Evolutionary conservation across 441 rosid species (phyloP).

Genomic region (Viola pubescens): DNA sequence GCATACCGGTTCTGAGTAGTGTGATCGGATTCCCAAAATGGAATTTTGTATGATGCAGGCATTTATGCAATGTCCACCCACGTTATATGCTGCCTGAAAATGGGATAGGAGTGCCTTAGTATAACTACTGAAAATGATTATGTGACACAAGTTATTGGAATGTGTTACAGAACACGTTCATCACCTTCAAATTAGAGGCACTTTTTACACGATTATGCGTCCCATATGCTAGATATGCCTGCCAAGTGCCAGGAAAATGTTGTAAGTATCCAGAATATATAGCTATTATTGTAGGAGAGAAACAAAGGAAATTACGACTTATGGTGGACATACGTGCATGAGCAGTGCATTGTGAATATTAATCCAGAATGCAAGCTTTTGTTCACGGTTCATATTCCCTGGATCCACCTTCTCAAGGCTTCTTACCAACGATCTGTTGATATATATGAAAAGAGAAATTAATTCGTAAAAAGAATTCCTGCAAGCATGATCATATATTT

Average conservation of each 20-base stretch:
- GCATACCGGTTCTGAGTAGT: conserved; percentile 54
- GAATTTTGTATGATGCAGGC: conserved; percentile 55
- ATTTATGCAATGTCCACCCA: conserved; percentile 63
- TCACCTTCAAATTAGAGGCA: conserved; percentile 52
- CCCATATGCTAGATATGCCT: conserved; percentile 82
- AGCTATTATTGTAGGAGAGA: not conserved
- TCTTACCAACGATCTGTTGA: conserved; percentile 52
- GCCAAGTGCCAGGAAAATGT: conserved; percentile 35
- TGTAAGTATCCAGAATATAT: conserved; percentile 2
- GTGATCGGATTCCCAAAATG: conserved; percentile 57
- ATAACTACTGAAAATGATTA: conserved; percentile 1
- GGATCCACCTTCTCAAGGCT: conserved; percentile 73
- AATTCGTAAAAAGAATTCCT: not conserved
- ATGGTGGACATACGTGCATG: conserved; percentile 57
- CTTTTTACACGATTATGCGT: conserved; percentile 35
- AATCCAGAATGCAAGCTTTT: conserved; percentile 74
- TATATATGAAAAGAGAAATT: conserved; percentile 15
- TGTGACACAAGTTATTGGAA: not conserved
- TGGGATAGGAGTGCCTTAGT: not conserved
- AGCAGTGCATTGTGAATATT: conserved; percentile 72
- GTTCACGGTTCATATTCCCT: conserved; percentile 66
- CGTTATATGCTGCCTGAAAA: conserved; percentile 46
- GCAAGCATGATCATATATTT: not conserved
- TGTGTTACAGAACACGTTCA: not conserved
- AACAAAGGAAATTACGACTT: conserved; percentile 5